A percentile compares a stretch with the other conserved stretches of the same genome.
Evolutionary conservation across 176 grass and related monocot species (phyloP).

Genomic region (Tillandsia leiboldiana): DNA sequence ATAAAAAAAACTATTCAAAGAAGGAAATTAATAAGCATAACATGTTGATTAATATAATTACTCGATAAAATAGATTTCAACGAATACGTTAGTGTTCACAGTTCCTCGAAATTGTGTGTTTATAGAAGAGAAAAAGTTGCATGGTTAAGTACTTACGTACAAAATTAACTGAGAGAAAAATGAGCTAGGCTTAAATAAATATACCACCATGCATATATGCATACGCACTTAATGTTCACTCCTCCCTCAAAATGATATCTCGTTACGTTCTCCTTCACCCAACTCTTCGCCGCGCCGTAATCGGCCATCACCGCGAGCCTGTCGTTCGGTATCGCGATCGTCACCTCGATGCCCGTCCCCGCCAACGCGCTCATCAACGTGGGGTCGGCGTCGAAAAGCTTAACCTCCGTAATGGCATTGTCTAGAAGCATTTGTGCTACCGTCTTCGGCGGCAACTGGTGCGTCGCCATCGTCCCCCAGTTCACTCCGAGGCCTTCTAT

Average conservation of each 20-base stretch:
- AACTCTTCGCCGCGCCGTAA: slow-evolving; percentile 28
- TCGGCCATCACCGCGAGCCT: slow-evolving; percentile 43
- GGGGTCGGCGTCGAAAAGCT: slow-evolving; percentile 67
- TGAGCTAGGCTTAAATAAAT: not conserved
- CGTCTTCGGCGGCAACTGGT: slow-evolving; percentile 43
- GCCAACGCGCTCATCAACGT: slow-evolving; percentile 33
- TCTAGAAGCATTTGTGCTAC: slow-evolving; percentile 40
- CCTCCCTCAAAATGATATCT: slow-evolving; percentile 47
- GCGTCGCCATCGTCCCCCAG: slow-evolving; percentile 65
- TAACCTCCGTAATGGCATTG: slow-evolving; percentile 56
- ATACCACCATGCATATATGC: not conserved
- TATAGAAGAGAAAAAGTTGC: not conserved
- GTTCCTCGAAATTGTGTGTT: not conserved
- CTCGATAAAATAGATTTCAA: no score
- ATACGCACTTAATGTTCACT: slow-evolving; percentile 50
- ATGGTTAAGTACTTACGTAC: not conserved
- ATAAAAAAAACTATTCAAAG: no score
- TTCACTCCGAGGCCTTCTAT: slow-evolving; percentile 42
- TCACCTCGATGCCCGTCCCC: slow-evolving; percentile 60
- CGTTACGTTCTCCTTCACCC: slow-evolving; percentile 65
- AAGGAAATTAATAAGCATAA: no score
- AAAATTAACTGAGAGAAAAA: not conserved
- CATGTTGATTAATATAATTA: no score
- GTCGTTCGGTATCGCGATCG: slow-evolving; percentile 67
- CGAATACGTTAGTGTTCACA: no score